phyloP scores from a whole-genome alignment of 192 early-diverging fungal species.

The Mortierella claussenii region DNA sequence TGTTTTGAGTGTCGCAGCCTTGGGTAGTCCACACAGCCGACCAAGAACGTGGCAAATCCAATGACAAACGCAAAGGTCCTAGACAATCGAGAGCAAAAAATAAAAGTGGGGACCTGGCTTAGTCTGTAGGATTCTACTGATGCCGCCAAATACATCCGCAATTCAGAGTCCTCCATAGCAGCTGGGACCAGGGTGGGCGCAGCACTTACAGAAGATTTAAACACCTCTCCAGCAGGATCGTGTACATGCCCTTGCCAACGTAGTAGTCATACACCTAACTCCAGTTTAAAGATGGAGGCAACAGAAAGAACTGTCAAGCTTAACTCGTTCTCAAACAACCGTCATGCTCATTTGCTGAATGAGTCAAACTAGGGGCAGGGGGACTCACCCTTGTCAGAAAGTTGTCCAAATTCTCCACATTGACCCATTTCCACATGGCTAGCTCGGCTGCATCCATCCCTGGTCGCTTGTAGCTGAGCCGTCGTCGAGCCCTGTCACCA shows the following conservation, averaged over 20 bases:
- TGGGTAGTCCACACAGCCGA: slow-evolving; percentile 91
- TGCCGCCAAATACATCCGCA: no score
- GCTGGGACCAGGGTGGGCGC: no score
- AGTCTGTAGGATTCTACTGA: no score
- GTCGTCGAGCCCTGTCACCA: slow-evolving; percentile 17
- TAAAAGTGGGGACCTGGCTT: no score
- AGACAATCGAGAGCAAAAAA: not conserved
- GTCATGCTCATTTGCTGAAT: no score
- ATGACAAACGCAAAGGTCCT: slow-evolving; percentile 91
- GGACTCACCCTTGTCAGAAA: slow-evolving; percentile 67
- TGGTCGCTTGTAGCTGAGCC: slow-evolving; percentile 47
- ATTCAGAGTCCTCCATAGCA: no score
- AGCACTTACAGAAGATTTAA: slow-evolving; percentile 83
- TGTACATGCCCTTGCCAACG: slow-evolving; percentile 86
- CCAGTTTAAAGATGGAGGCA: not conserved
- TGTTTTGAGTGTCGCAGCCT: slow-evolving; percentile 73
- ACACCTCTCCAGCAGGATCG: slow-evolving; percentile 80
- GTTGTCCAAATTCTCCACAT: slow-evolving; percentile 86
- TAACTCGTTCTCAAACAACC: no score
- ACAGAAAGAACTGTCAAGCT: no score
- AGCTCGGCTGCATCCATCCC: slow-evolving; percentile 64
- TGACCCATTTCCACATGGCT: slow-evolving; percentile 84
- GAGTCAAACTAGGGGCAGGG: no score
- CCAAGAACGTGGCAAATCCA: slow-evolving; percentile 86
- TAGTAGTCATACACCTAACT: slow-evolving; percentile 86